Base-by-base conservation (phyloP, 495 filamentous ascomycete species). In the Aspergillus nidulans region DNA sequence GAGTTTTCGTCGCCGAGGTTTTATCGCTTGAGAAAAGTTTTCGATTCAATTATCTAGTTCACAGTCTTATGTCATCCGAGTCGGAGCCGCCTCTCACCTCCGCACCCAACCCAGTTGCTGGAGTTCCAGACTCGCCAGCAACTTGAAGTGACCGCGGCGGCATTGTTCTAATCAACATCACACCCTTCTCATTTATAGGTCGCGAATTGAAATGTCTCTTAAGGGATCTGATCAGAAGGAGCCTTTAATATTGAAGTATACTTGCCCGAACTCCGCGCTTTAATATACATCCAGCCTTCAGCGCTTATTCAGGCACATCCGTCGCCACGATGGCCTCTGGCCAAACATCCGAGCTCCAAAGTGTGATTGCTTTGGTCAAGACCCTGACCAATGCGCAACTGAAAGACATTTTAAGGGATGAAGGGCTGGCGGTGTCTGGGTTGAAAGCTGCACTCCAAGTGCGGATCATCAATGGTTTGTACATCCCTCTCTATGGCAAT, bases 371-470 rank as follows among this genome's bases (percentile, higher is more conserved):
- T 26, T 64, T 75, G 51, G 70, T 84, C 25, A 85, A 85, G 64
- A 77, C 71, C 13, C 68, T 87, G 30, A 78, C 88, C 56, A 92
- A 92, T 67, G 78, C 77, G 25, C 80, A 87, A 48, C 81, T 98
- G 36, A 88, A 90, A 55, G 67, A 73, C 15, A 86, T 97, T 59
- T 82, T 91, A 60, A 81, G 79, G 38, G 71, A 73, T 52, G 86
- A 92, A 66, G 79, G 82, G 24, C 77, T 92, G 16, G 74, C 78
- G 30, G 84, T 89, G 36, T 87, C 82, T 24, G 94, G 94, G 8
- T 83, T 90, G 55, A 98, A 98, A 72, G 77, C 82, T 24, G 77
- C 85, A 18, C 72, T 97, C 39, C 91, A 95, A 67, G 68, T 70
- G 23, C 85, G 92, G 55, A 85, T 97, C 44, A 83, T 85, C 56